These are phyloP conservation scores for Kwoniella mangroviensis DNA, from an alignment of 768 basidiomycete genomes.

Conservation along the genomic window DNA sequence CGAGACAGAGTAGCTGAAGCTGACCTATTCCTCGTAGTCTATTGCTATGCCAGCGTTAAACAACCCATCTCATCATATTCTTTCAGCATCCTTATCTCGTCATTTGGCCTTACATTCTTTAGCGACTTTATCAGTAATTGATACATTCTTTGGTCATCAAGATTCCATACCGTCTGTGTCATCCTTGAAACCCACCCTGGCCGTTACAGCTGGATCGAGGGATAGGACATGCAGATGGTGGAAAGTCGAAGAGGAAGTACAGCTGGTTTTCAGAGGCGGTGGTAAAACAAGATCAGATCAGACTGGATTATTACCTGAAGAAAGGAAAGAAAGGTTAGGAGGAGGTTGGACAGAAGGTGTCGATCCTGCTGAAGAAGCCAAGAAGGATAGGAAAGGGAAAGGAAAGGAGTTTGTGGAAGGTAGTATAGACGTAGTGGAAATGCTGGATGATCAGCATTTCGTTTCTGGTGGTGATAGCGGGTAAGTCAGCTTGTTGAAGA, in stretches of 20 bases:
- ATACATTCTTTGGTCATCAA: conserved; percentile 97
- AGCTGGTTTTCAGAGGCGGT: conserved; percentile 96
- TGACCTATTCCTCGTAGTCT: conserved; percentile 60
- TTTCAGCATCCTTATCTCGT: conserved; percentile 87
- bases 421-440: conserved; percentile 85
- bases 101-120: conserved; percentile 62
- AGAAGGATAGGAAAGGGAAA: conserved; percentile 58
- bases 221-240: conserved; percentile 93
- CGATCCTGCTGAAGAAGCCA: conserved; percentile 61
- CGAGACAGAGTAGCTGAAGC: conserved; percentile 3
- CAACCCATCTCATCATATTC: conserved; percentile 64
- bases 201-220: conserved; percentile 82
- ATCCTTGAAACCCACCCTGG: conserved; percentile 78
- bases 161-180: conserved; percentile 79
- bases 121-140: conserved; percentile 84
- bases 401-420: conserved; percentile 77
- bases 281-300: conserved; percentile 71
- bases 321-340: conserved; percentile 69
- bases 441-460: conserved; percentile 94
- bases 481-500: conserved; percentile 63
- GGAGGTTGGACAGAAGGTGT: conserved; percentile 60
- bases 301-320: conserved; percentile 64
- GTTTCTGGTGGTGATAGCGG: conserved; percentile 95
- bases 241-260: conserved; percentile 94
- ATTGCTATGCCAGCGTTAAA: conserved; percentile 76